These are phyloP conservation scores for Fusarium concolor DNA, from an alignment of 2,329 filamentous ascomycete genomes.

Conservation along the genomic window DNA sequence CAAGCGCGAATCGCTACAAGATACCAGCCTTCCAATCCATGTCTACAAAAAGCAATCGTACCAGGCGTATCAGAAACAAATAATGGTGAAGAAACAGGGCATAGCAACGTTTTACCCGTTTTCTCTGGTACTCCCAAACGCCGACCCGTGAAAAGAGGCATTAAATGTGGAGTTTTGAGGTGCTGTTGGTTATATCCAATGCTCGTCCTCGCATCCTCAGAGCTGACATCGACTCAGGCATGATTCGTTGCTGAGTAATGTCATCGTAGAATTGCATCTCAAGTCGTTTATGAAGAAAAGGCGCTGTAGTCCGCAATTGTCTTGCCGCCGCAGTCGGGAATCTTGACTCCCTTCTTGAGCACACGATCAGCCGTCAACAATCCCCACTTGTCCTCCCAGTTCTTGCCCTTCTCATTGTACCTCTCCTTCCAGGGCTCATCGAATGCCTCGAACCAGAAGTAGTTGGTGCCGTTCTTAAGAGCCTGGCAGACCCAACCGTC, in stretches of 20 bases:
- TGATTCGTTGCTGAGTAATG: constrained; percentile 10
- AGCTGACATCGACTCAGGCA: constrained; percentile 10
- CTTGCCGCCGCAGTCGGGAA: constrained; percentile 87
- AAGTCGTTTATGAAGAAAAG: constrained; percentile 23
- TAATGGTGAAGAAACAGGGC: constrained; percentile 7
- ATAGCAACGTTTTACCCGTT: constrained; percentile 31
- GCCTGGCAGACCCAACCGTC: constrained; percentile 85
- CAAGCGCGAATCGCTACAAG: constrained; percentile 16
- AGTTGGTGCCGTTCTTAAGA: constrained; percentile 84
- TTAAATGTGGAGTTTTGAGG: constrained; percentile 24
- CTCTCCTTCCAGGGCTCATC: constrained; percentile 94
- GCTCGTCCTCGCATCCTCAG: constrained; percentile 2
- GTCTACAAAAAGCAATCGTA: constrained; percentile 19
- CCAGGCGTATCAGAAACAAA: constrained; percentile 16
- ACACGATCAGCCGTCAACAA: constrained; percentile 87
- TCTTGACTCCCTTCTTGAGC: constrained; percentile 84
- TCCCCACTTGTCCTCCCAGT: constrained; percentile 97
- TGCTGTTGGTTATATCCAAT: constrained; percentile 30
- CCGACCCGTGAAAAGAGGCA: constrained; percentile 20
- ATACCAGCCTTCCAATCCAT: constrained; percentile 6
- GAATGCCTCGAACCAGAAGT: constrained; percentile 98
- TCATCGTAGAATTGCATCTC: background rate
- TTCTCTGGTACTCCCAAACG: constrained; percentile 27
- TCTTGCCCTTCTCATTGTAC: constrained; percentile 75
- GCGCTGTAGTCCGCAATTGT: constrained; percentile 58